Conservation (phyloP, 495 filamentous ascomycete genomes). For the Cenococcum geophilum region DNA sequence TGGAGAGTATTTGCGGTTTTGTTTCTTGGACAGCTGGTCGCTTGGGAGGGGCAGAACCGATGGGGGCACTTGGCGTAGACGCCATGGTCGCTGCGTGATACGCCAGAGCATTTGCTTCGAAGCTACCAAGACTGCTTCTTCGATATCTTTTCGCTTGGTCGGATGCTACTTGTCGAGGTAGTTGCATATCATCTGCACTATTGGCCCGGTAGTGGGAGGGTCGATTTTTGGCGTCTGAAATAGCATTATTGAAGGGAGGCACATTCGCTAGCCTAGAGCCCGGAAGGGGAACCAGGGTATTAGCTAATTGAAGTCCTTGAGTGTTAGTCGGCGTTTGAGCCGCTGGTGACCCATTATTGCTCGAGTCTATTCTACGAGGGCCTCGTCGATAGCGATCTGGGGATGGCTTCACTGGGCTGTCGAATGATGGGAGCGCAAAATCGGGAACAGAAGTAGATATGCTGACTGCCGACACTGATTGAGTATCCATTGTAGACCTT, state of each 20-base stretch:
- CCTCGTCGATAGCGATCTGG: slow-evolving; percentile 63
- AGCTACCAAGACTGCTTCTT: slow-evolving; percentile 73
- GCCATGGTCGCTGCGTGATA: slow-evolving; percentile 12
- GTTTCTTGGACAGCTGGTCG: slow-evolving; percentile 26
- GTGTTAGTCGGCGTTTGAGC: slow-evolving; percentile 17
- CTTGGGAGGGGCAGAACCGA: slow-evolving; percentile 6
- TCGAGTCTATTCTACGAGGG: slow-evolving; percentile 47
- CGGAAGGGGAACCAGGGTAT: slow-evolving; percentile 22
- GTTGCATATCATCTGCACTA: slow-evolving; percentile 52
- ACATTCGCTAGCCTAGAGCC: slow-evolving; percentile 5
- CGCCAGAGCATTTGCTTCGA: slow-evolving; percentile 54
- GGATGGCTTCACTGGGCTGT: slow-evolving; percentile 37
- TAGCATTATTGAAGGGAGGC: slow-evolving; percentile 3
- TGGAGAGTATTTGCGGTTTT: slow-evolving; percentile 31
- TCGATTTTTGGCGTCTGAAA: slow-evolving; percentile 2
- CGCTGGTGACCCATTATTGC: slow-evolving; percentile 20
- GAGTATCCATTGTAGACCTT: slow-evolving; percentile 43
- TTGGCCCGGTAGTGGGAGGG: slow-evolving; percentile 37
- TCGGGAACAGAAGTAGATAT: slow-evolving; percentile 47
- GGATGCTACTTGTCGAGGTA: slow-evolving; percentile 40
- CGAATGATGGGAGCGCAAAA: slow-evolving; percentile 38
- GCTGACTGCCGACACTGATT: slow-evolving; percentile 41
- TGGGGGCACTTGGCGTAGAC: background rate
- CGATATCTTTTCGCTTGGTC: slow-evolving; percentile 72
- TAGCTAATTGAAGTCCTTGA: slow-evolving; percentile 29